Base-by-base conservation (phyloP, 441 rosid species). In the Gossypium davidsonii region DNA sequence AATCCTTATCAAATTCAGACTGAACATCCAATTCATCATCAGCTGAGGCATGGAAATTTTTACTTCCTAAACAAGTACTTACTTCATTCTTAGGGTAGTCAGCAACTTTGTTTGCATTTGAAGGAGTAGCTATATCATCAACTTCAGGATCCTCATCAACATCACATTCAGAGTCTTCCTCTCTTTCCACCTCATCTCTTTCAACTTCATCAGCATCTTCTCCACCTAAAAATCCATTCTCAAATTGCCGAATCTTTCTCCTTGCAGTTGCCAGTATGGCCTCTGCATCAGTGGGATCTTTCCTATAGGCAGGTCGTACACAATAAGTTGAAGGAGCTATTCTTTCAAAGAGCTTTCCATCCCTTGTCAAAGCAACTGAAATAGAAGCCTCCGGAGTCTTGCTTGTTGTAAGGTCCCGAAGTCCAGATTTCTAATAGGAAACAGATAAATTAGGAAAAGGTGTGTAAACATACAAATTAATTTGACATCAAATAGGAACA, bases 341-440 rank as follows among this genome's bases (percentile, higher is more conserved):
- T 85, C 99, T 91, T 88, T 96, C 99, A 51, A 96, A 96, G 80
- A 96, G 99, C 81, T 96, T 96, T 75, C 91, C 86, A 81, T 96
- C 99, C 84, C 99, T 92, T 25, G 98, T 92, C 86, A 96, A 79
- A 57, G 99, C 99, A 84, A 93, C 99, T 72, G 99, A 91, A 74
- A 96, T 92, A 4, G 99, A 96, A 58, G 99, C 99, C 84, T 96
- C 99, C 4, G 99, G 99, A 20, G 98, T 96, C 89, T 88, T 96
- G 89, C 99, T 96, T 11, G 98, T 90, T 73, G 96, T 87, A 67
- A 96, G 85, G 85, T 96, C 98, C 65, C 99, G 89, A 46, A 96
- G 91, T 76, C 99, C 99, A 79, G 97, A 96, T 94, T 92, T 94
- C 99, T 96, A 15, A 17, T 52, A 65, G 44, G 49, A 74, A 74